Evolutionary conservation across 371 early-diverging fungal genomes (phyloP).

Genomic region (Mortierella sp.): DNA sequence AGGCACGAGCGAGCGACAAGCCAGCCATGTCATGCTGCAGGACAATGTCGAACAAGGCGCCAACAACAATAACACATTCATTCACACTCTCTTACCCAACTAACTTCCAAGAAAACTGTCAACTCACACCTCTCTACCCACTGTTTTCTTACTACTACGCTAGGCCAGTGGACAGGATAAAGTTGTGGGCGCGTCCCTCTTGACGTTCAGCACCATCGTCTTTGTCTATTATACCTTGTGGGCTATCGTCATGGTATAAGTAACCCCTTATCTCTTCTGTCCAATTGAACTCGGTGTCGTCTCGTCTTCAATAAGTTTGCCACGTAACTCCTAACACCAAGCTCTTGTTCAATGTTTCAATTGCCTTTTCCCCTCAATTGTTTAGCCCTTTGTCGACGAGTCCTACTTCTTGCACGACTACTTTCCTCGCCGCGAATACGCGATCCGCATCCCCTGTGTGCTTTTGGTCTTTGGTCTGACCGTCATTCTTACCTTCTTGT

Average conservation of each 20-base stretch:
- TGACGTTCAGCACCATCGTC: slow-evolving; percentile 75
- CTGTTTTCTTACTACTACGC: background rate
- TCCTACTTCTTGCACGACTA: slow-evolving; percentile 82
- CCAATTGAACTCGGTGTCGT: background rate
- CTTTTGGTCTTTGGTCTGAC: slow-evolving; percentile 86
- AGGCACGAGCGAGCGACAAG: background rate
- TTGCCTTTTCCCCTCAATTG: slow-evolving; percentile 18
- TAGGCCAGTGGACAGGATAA: slow-evolving; percentile 77
- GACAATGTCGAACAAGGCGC: too few species aligned
- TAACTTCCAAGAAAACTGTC: background rate
- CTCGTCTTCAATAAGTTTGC: background rate
- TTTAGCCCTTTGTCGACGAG: slow-evolving; percentile 92
- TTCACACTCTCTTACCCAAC: too few species aligned
- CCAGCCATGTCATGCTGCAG: too few species aligned
- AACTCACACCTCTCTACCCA: background rate
- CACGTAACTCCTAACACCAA: background rate
- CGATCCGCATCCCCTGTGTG: slow-evolving; percentile 87
- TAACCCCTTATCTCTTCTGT: background rate
- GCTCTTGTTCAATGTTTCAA: background rate
- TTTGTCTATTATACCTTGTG: slow-evolving; percentile 93
- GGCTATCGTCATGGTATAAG: slow-evolving; percentile 86
- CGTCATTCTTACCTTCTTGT: slow-evolving; percentile 82
- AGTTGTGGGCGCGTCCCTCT: slow-evolving; percentile 82
- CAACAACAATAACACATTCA: too few species aligned
- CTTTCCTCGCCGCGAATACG: slow-evolving; percentile 89